Evolutionary conservation across 2,329 filamentous ascomycete species (phyloP), one percentile per base, ranked within the genome.

Genomic region (Clonostachys rosea): DNA sequence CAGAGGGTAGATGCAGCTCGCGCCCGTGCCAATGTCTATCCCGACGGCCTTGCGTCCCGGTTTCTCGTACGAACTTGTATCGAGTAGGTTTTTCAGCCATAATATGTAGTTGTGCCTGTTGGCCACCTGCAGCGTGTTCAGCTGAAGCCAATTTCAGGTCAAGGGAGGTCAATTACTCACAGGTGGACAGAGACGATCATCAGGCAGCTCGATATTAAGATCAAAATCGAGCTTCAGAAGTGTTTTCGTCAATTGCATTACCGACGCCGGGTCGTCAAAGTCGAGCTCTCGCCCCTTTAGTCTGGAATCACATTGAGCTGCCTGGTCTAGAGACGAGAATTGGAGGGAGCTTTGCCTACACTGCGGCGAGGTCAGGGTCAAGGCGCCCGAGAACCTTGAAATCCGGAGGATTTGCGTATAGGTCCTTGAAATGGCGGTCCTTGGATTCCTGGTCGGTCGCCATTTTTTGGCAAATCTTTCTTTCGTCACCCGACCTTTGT

Each of bases 1-100:
- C 2, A 97, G 77, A 3, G 91, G 87, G 60, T 97, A 99, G 56
- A 99, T 95, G 56, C 86, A 86, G 55, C 89, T 95, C 14, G 92
- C 89, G 3, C 94, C 94, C 1, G 91, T 95, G 39, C 94, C 94
- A 51, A 96, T 86, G 55, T 96, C 91, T 3, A 96, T 68, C 0
- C 92, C 91, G 1, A 77, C 62, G 3, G 90, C 72, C 40, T 74
- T 67, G n/a, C 78, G 69, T 1, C 60, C 60, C 3, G 63, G 59
- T 4, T 63, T 58, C 3, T 76, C 67, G 54, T 81, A 85, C 0
- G 70, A 71, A 0, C 84, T 86, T 1, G 82, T 84, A 58, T 95
- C 90, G 7, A 97, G 62, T 0, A 99, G 77, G 4, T 78, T 75
- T 58, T 95, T 90, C 2, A 97, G 71, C 91, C 91, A 97, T 9